Evolutionary conservation across 441 rosid genomes (phyloP).

Genomic region (Populus hybrid): DNA sequence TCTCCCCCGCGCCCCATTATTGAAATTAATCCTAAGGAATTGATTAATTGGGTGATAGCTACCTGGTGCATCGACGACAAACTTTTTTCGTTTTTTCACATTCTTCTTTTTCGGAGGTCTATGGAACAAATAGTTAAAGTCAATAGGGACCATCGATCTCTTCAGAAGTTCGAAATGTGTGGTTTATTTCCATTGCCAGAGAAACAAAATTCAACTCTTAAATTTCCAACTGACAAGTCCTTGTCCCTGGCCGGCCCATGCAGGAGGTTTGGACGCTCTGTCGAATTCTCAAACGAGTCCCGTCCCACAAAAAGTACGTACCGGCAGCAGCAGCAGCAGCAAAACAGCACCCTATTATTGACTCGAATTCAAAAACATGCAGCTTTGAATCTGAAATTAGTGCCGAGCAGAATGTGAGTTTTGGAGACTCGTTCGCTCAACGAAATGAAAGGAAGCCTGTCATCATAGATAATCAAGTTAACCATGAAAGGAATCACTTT

Average conservation of each 20-base stretch:
- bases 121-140: no score
- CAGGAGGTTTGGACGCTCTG: slow-evolving; percentile 63
- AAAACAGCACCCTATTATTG: not conserved
- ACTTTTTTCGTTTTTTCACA: no score
- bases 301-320: slow-evolving; percentile 35
- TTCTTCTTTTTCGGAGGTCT: no score
- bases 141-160: no score
- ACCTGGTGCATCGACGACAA: no score
- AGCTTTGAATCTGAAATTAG: no score
- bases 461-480: not conserved
- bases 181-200: not conserved
- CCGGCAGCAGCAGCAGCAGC: slow-evolving; percentile 18
- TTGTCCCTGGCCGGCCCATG: not conserved
- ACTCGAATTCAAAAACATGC: no score
- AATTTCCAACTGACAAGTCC: not conserved
- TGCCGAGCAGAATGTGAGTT: slow-evolving; percentile 21
- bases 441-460: slow-evolving; percentile 19
- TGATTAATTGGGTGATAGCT: no score
- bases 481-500: not conserved
- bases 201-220: not conserved
- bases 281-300: slow-evolving; percentile 42
- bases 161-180: not conserved
- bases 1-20: no score
- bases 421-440: slow-evolving; percentile 21
- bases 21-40: no score